Conservation (phyloP, 805 yeast species). For the Yarrowia sp. region DNA sequence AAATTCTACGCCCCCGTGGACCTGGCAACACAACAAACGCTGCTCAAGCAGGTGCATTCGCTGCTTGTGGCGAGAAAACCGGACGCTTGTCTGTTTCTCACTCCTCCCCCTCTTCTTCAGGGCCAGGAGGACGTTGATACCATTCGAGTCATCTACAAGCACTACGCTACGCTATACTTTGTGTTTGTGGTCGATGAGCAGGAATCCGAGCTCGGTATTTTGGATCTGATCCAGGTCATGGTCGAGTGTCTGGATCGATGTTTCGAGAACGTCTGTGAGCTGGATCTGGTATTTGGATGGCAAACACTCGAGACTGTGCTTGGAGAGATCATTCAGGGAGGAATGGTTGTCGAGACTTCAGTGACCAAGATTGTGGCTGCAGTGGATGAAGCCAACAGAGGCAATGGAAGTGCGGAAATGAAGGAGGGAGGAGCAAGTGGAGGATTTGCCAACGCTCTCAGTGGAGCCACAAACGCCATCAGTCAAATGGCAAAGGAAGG, state of each 20-base stretch:
- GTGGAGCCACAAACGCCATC: slow-evolving; percentile 45
- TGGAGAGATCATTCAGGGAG: slow-evolving; percentile 90
- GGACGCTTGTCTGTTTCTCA: slow-evolving; percentile 84
- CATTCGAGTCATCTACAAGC: slow-evolving; percentile 88
- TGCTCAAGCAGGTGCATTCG: slow-evolving; percentile 82
- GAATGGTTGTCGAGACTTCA: slow-evolving; percentile 95
- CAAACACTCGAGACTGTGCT: slow-evolving; percentile 90
- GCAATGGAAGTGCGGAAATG: slow-evolving; percentile 41
- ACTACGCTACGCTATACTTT: slow-evolving; percentile 94
- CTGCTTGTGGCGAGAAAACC: slow-evolving; percentile 74
- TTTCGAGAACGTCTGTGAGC: slow-evolving; percentile 91
- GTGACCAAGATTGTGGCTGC: slow-evolving; percentile 77
- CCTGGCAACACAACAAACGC: slow-evolving; percentile 76
- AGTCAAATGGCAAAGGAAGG: slow-evolving; percentile 45
- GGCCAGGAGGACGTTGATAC: slow-evolving; percentile 59
- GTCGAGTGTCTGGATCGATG: slow-evolving; percentile 94
- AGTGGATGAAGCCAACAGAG: slow-evolving; percentile 52
- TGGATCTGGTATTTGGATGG: slow-evolving; percentile 98
- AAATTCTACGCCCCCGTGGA: slow-evolving; percentile 94
- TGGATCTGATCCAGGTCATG: slow-evolving; percentile 94
- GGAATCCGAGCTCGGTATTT: slow-evolving; percentile 90
- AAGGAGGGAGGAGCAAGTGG: slow-evolving; percentile 41
- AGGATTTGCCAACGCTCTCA: slow-evolving; percentile 44
- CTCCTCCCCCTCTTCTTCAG: slow-evolving; percentile 80
- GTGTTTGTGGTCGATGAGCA: slow-evolving; percentile 96